Percentiles rank a stretch among this genome's conserved stretches.
These are phyloP conservation scores for Corrigiola litoralis DNA, from an alignment of 179 eudicot species.

Conservation along the genomic window DNA sequence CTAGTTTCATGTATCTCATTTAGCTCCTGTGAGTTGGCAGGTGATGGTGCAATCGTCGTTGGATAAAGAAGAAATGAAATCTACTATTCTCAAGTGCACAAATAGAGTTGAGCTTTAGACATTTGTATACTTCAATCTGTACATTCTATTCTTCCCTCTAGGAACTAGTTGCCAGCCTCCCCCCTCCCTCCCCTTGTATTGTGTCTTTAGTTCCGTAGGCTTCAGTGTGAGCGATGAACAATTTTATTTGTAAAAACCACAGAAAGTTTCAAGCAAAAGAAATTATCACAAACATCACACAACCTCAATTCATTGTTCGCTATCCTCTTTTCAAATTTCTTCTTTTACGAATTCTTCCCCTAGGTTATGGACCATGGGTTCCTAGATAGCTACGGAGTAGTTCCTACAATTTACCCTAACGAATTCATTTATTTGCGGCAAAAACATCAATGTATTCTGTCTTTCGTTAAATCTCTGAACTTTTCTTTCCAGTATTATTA, in stretches of 20 bases:
- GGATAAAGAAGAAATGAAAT: conserved; percentile 75
- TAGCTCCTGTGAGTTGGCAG: conserved; percentile 29
- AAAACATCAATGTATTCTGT: too few species aligned
- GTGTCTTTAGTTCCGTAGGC: neutral
- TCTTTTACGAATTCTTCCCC: too few species aligned
- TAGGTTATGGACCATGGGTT: too few species aligned
- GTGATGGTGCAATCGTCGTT: conserved; percentile 63
- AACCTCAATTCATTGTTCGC: too few species aligned
- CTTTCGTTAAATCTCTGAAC: too few species aligned
- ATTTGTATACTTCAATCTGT: neutral
- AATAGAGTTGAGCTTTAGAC: conserved; percentile 40
- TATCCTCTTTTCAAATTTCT: too few species aligned
- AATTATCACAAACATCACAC: neutral
- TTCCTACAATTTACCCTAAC: too few species aligned
- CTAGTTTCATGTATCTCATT: neutral
- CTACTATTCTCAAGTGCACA: conserved; percentile 65
- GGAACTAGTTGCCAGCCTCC: neutral
- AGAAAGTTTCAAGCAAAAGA: neutral
- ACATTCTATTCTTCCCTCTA: conserved; percentile 17
- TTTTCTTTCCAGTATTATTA: too few species aligned
- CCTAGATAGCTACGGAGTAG: too few species aligned
- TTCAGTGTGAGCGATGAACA: conserved; percentile 4
- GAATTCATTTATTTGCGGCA: too few species aligned
- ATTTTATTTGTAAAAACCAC: conserved; percentile 14
- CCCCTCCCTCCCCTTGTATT: neutral